A percentile compares a stretch with the other conserved stretches of the same genome.
phyloP scores from a whole-genome alignment of 257 asterid genomes.

The Solanum habrochaites region DNA sequence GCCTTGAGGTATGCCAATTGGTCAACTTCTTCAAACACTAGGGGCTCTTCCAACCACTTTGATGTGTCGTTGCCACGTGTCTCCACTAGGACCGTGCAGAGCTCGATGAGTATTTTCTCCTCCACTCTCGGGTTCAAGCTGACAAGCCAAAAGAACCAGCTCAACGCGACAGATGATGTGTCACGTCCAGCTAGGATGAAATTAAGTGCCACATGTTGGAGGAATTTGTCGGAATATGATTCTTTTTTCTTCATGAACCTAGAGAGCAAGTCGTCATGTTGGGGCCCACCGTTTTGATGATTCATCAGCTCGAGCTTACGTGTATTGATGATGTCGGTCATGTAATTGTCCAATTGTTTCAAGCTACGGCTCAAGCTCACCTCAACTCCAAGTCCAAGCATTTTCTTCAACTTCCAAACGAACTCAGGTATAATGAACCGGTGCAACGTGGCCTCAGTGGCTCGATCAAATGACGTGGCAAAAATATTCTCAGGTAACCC shows the following conservation, averaged over 20 bases:
- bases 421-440: slow-evolving; percentile 40
- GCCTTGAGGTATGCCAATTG: slow-evolving; percentile 47
- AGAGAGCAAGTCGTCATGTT: slow-evolving; percentile 39
- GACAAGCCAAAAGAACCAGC: slow-evolving; percentile 63
- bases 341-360: slow-evolving; percentile 31
- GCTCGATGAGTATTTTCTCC: slow-evolving; percentile 33
- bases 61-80: slow-evolving; percentile 32
- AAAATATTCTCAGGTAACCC: slow-evolving; percentile 37
- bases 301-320: slow-evolving; percentile 41
- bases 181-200: slow-evolving; percentile 73
- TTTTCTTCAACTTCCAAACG: slow-evolving; percentile 38
- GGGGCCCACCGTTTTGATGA: slow-evolving; percentile 27
- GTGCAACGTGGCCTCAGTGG: slow-evolving; percentile 49
- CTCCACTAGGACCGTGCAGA: slow-evolving; percentile 19
- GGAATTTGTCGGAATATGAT: slow-evolving; percentile 31
- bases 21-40: slow-evolving; percentile 54
- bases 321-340: slow-evolving; percentile 34
- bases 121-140: slow-evolving; percentile 31
- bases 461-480: slow-evolving; percentile 41
- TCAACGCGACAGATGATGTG: slow-evolving; percentile 63
- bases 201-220: slow-evolving; percentile 51
- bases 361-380: slow-evolving; percentile 22
- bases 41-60: slow-evolving; percentile 36
- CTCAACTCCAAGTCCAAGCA: slow-evolving; percentile 48
- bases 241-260: slow-evolving; percentile 54